phyloP scores from a whole-genome alignment of 495 filamentous ascomycete genomes.

The Tuber microsphaerosporum region DNA sequence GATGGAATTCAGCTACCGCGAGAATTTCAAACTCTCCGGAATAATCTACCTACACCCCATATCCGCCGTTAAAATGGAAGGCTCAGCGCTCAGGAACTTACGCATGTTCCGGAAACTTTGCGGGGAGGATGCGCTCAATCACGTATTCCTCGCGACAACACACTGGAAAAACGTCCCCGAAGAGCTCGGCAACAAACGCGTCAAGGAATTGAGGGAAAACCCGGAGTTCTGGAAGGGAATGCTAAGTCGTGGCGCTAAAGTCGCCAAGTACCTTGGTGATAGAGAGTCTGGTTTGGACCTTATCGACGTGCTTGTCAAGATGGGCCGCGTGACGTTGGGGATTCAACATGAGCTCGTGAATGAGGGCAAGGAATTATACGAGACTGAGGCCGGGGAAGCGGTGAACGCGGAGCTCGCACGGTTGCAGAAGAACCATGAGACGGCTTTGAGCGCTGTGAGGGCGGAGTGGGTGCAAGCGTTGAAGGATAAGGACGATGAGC shows the following conservation, averaged over 20 bases:
- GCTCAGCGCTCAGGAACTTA: slow-evolving; percentile 45
- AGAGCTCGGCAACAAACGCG: slow-evolving; percentile 40
- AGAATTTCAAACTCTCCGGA: slow-evolving; percentile 38
- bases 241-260: slow-evolving; percentile 37
- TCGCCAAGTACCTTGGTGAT: slow-evolving; percentile 37
- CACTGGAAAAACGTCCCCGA: slow-evolving; percentile 44
- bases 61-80: slow-evolving; percentile 43
- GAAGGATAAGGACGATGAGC: slow-evolving; percentile 36
- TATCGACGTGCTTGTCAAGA: slow-evolving; percentile 23
- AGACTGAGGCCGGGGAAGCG: slow-evolving; percentile 43
- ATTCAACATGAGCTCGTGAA: slow-evolving; percentile 46
- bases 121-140: slow-evolving; percentile 42
- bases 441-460: slow-evolving; percentile 29
- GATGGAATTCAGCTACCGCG: slow-evolving; percentile 38
- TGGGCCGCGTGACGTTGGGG: slow-evolving; percentile 34
- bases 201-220: slow-evolving; percentile 42
- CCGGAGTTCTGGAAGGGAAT: slow-evolving; percentile 45
- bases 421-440: slow-evolving; percentile 22
- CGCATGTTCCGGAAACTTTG: slow-evolving; percentile 47
- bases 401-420: slow-evolving; percentile 38
- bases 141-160: slow-evolving; percentile 47
- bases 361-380: slow-evolving; percentile 37
- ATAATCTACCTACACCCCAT: slow-evolving; percentile 50
- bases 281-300: slow-evolving; percentile 41
- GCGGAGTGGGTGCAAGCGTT: slow-evolving; percentile 33